phyloP scores from a whole-genome alignment of 192 early-diverging fungal genomes.

The Coemansia asiatica region DNA sequence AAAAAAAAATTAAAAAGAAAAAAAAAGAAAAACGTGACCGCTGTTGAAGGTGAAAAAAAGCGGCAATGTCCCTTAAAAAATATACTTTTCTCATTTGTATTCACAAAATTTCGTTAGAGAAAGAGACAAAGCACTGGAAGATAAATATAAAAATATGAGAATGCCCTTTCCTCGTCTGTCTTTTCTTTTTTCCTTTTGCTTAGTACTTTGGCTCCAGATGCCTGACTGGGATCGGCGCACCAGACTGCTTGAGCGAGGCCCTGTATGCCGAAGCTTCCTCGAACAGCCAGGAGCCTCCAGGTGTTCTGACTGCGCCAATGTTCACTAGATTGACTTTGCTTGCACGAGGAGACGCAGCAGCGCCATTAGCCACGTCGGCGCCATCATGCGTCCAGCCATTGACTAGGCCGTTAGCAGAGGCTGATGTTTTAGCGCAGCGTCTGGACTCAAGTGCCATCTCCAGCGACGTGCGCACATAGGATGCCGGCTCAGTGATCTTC shows the following conservation, averaged over 20 bases:
- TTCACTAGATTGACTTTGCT: conserved; percentile 18
- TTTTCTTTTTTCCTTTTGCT: too few relatives aligned
- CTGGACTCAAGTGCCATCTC: conserved; percentile 24
- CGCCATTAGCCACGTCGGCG: conserved; percentile 5
- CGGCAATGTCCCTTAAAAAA: neutral
- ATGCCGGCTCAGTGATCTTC: conserved; percentile 34
- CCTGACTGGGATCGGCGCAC: conserved; percentile 35
- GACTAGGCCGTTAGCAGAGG: conserved; percentile 1
- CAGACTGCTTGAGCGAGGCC: conserved; percentile 43
- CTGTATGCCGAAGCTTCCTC: conserved; percentile 36
- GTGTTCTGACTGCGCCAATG: conserved; percentile 44
- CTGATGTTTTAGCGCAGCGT: neutral
- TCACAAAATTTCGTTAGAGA: too few relatives aligned
- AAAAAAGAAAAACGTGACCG: too few relatives aligned
- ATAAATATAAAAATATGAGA: too few relatives aligned
- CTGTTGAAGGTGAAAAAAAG: conserved; percentile 1
- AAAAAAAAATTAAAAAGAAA: neutral
- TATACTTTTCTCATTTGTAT: too few relatives aligned
- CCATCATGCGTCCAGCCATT: conserved; percentile 14
- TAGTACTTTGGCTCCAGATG: conserved; percentile 36
- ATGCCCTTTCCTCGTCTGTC: too few relatives aligned
- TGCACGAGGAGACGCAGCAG: neutral
- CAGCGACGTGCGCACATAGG: conserved; percentile 48
- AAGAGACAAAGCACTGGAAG: too few relatives aligned
- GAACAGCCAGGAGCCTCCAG: conserved; percentile 34